Evolutionary conservation across 2,329 filamentous ascomycete genomes (phyloP), one percentile per base, ranked within the genome.

Genomic region (Calonectria hawksworthii): DNA sequence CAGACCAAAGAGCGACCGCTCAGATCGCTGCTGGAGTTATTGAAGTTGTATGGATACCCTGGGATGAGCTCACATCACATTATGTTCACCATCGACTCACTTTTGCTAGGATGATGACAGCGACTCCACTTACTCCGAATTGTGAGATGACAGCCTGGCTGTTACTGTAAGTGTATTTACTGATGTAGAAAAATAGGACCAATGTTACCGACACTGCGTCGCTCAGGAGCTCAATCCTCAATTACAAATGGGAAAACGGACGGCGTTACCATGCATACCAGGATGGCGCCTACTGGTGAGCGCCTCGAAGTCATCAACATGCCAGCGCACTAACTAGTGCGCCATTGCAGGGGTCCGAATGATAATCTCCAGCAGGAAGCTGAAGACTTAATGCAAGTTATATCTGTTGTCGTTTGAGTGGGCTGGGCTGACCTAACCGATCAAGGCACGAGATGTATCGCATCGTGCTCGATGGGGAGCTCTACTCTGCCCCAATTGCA

Each of bases 191-290:
- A 75, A 4, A 74, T 72, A 1, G 56, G 34, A 63, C 21, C 32
- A 23, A 65, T 1, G 73, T 77, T 0, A 80, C 78, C 10, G 78
- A 79, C 38, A 80, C 78, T 1, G 76, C 74, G 23, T 77, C 78
- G 0, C 72, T 79, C 1, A 68, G 76, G 2, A 79, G 71, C 1
- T 80, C 78, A 0, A 79, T 80, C 6, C 26, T 80, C 34, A 74
- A 68, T 3, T 79, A 76, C 76, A 81, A 84, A 38, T 88, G 86
- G 76, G 86, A 89, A 71, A 86, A 89, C 65, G 88, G 88, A 4
- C 84, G 89, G 0, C 83, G 88, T 5, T 90, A 90, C 66, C 87
- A 89, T 75, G 85, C 84, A 56, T 88, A 86, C 76, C 85, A 86
- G 41, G 85, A 88, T 34, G 89, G 89, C 11, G 79, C 84, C 21